Conservation (phyloP, 2,329 filamentous ascomycete genomes). For the Paraphoma chrysanthemicola region DNA sequence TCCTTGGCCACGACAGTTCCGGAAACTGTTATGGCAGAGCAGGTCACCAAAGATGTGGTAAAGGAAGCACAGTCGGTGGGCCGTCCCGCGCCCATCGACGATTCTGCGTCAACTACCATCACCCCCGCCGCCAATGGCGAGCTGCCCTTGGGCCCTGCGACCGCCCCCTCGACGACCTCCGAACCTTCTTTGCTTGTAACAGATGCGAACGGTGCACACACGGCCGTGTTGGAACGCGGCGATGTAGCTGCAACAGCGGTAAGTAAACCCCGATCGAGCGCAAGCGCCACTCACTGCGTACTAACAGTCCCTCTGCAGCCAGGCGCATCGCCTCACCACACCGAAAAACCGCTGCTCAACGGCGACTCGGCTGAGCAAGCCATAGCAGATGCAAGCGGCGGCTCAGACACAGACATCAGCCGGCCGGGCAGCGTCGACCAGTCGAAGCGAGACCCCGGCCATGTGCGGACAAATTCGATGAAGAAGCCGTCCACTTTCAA, state of each 20-base stretch:
- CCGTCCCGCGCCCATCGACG: conserved; percentile 69
- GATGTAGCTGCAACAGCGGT: conserved; percentile 24
- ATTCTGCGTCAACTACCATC: conserved; percentile 67
- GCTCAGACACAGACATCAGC: conserved; percentile 78
- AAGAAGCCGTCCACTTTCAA: conserved; percentile 85
- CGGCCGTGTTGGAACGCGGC: conserved; percentile 23
- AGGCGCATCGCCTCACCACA: neutral
- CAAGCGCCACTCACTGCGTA: too few species aligned
- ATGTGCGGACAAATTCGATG: conserved; percentile 64
- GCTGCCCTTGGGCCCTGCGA: conserved; percentile 46
- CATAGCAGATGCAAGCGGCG: conserved; percentile 73
- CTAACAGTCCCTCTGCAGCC: too few species aligned
- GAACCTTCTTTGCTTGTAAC: conserved; percentile 49
- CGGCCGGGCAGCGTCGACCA: conserved; percentile 61
- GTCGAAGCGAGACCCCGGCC: conserved; percentile 64
- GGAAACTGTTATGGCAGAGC: conserved; percentile 75
- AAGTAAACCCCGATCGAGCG: conserved; percentile 17
- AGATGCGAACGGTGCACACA: conserved; percentile 30
- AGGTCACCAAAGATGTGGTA: conserved; percentile 74
- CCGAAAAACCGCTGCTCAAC: conserved; percentile 40
- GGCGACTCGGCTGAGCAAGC: conserved; percentile 45
- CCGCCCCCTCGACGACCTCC: conserved; percentile 31
- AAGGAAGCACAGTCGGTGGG: conserved; percentile 72
- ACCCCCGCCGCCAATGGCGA: conserved; percentile 60
- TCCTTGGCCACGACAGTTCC: conserved; percentile 51